Evolutionary conservation across 2,329 filamentous ascomycete species (phyloP), one percentile per base, ranked within the genome.

Genomic region (Pezicula radicicola): DNA sequence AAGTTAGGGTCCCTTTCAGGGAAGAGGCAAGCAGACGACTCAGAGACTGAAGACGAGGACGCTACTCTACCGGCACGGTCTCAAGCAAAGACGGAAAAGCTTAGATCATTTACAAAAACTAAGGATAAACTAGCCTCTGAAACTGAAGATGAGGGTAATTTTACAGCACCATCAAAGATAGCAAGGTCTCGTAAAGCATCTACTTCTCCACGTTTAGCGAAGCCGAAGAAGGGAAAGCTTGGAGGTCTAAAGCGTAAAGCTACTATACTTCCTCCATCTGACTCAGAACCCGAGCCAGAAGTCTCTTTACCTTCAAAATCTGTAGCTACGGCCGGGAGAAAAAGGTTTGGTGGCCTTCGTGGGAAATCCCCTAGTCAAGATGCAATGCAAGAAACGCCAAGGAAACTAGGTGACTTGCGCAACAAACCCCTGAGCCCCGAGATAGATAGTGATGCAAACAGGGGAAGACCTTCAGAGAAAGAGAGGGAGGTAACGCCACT

Each of bases 1-100:
- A 60, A 57, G 25, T 36, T 66, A 6, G 62, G 63, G 18, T 57
- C 55, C 45, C 60, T 66, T 21, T 62, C 63, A 28, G 58, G 55
- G 15, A 62, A 61, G 48, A 66, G 62, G 41, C 55, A 52, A 37
- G 42, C 46, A 13, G 37, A 36, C 27, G 45, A 39, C 4, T 44
- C 48, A 30, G 9, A 27, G 13, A 43, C 49, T 33, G 49, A 44
- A n/a, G 16, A n/a, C n/a, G 21, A 33, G 30, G 12, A 33, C 4
- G 30, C 30, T 33, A 10, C 30, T 33, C 7, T 7, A 4, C 30
- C 30, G 12, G 30, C 30, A 33, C 30, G 30, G 10, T 12, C 30
- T 3, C 9, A 10, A 10, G 30, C 12, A 13, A 33, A 33, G 12
- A 13, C 9, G 7, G 9, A 33, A 33, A 33, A 33, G 7, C 30